A percentile compares a stretch with the other conserved stretches of the same genome.
Evolutionary conservation across 2,329 filamentous ascomycete genomes (phyloP).

Genomic region (Trichoderma atrobrunneum): DNA sequence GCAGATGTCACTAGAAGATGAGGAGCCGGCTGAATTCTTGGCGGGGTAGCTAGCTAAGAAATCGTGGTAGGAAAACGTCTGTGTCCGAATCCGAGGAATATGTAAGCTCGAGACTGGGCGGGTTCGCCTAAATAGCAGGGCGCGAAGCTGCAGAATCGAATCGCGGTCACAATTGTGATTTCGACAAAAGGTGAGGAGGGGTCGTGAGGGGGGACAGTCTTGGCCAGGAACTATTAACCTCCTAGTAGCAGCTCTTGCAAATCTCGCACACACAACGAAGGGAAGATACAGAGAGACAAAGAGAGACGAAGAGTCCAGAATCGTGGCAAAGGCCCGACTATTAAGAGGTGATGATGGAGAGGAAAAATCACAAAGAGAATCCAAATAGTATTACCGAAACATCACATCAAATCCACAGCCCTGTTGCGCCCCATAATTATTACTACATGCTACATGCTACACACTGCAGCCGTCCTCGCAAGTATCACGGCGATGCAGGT

Average conservation of each 20-base stretch:
- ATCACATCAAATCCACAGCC: background rate
- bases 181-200: background rate
- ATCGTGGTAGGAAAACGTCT: background rate
- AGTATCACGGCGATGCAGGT: background rate
- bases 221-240: background rate
- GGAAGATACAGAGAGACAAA: background rate
- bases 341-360: background rate
- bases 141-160: background rate
- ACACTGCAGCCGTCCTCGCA: background rate
- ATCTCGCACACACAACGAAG: background rate
- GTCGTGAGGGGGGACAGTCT: background rate
- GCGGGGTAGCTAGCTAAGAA: constrained; percentile 4
- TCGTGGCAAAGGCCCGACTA: background rate
- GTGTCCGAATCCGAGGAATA: background rate
- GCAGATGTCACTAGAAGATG: background rate
- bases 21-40: constrained; percentile 1
- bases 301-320: background rate
- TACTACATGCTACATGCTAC: background rate
- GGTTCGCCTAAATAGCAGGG: background rate
- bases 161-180: background rate
- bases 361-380: background rate
- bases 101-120: background rate
- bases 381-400: background rate
- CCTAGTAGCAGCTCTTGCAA: background rate
- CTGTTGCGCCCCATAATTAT: constrained; percentile 7